Base-by-base conservation (phyloP, 768 basidiomycete genomes). In the Podaxis sp. region DNA sequence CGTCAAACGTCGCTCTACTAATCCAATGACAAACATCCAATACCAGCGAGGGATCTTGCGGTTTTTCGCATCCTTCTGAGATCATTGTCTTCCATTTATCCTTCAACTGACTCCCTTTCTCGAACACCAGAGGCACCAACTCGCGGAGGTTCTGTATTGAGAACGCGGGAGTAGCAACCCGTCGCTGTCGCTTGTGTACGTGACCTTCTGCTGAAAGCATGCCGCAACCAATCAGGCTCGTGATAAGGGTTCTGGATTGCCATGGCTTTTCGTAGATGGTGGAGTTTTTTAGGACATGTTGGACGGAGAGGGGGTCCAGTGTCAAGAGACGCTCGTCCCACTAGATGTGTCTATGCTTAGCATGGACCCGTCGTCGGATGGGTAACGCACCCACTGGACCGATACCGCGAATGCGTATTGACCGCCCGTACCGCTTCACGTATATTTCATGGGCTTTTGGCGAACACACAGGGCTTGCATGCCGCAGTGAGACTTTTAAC, bases 1-100 rank as follows among this genome's bases (percentile, higher is more conserved):
- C 87, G 70, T 96, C 95, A 67, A 97, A 90, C 0, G 93, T 93
- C 7, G 88, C 87, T 46, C 92, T 81, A 63, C 87, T 89, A 36
- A 95, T 72, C 89, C 90, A 95, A 64, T 83, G 85, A 68, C 84
- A 87, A 5, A 95, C 83, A 66, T 97, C 91, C 25, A 97, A 68
- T 66, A 66, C 73, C 61, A 70, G 25, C 18, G 52, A 44, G 32
- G 59, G 40, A 28, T 51, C 48, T 57, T 55, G 27, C 3, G 28
- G 7, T 11, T 65, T 27, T 18, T 27, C 14, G 13, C 32, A 6
- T 2, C 46, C 56, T 27, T 72, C 25, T 13, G 16, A 57, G 51
- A 84, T 70, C 66, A 88, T 76, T 48, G 76, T 72, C 63, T 74
- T 66, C 90, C 88, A 91, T 63, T 76, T 82, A 57, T 86, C 77